Evolutionary conservation across 2,329 filamentous ascomycete genomes (phyloP).

Genomic region (Diaporthe citrichinensis): DNA sequence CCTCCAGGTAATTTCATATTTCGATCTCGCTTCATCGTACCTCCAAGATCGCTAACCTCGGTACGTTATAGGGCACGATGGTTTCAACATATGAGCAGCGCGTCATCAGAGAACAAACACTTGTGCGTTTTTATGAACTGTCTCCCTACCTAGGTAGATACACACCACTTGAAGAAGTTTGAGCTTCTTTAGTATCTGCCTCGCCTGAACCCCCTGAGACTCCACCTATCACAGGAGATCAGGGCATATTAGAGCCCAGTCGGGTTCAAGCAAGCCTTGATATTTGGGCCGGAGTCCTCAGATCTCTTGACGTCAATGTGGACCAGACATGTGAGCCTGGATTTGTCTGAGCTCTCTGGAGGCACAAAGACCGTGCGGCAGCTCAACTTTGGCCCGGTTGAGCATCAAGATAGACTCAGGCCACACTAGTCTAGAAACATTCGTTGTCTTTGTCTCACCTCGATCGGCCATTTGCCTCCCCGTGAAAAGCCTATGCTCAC

Average conservation of each 20-base stretch:
- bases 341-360: neutral
- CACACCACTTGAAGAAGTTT: neutral
- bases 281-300: neutral
- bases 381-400: neutral
- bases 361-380: slow-evolving; percentile 22
- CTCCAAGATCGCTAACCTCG: neutral
- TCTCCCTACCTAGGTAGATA: neutral
- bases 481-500: slow-evolving; percentile 34
- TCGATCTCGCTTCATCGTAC: too few species aligned
- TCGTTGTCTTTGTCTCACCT: slow-evolving; percentile 30
- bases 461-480: neutral
- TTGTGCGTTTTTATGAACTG: neutral
- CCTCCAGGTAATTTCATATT: slow-evolving; percentile 51
- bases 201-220: neutral
- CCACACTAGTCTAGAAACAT: slow-evolving; percentile 38
- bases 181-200: neutral
- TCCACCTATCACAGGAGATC: neutral
- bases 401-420: slow-evolving; percentile 10
- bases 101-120: too few species aligned
- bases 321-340: neutral
- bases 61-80: slow-evolving; percentile 55
- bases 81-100: slow-evolving; percentile 61
- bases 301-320: neutral
- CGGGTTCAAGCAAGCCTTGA: neutral
- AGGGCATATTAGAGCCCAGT: neutral